These are phyloP conservation scores for Pseudogymnoascus sp. DNA, from an alignment of 2,329 filamentous ascomycete species.

Conservation along the genomic window DNA sequence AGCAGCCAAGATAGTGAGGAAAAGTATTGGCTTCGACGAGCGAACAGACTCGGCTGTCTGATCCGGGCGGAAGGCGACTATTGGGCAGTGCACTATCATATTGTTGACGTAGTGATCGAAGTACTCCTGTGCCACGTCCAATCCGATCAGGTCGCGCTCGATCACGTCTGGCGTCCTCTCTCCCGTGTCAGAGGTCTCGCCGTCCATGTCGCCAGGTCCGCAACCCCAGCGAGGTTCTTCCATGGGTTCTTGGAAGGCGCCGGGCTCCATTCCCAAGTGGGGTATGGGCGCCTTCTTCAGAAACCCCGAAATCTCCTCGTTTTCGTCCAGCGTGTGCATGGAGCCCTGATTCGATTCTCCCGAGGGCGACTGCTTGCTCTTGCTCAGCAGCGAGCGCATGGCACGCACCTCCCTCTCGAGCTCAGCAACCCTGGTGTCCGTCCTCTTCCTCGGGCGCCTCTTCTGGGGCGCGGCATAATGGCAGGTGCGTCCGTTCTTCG, in stretches of 20 bases:
- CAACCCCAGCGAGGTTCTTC: neutral
- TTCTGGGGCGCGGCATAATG: conserved; percentile 30
- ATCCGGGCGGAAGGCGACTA: conserved; percentile 46
- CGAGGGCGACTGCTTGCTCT: conserved; percentile 8
- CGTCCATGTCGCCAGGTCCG: conserved; percentile 13
- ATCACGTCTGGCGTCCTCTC: conserved; percentile 31
- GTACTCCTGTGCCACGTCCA: conserved; percentile 43
- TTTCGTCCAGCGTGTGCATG: conserved; percentile 5
- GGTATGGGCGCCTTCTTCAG: neutral
- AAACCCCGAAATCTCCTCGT: neutral
- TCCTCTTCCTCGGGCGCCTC: conserved; percentile 32
- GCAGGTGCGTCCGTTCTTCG: conserved; percentile 28
- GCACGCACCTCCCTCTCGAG: conserved; percentile 32
- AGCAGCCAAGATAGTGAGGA: conserved; percentile 59
- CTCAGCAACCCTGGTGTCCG: conserved; percentile 34
- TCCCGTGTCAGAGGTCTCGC: neutral
- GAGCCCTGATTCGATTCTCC: neutral
- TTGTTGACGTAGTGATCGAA: conserved; percentile 47
- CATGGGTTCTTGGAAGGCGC: neutral
- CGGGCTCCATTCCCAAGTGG: neutral
- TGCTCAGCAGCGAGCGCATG: conserved; percentile 29
- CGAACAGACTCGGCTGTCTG: conserved; percentile 45
- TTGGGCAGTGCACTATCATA: conserved; percentile 50
- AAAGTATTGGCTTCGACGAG: conserved; percentile 51
- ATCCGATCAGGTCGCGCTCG: conserved; percentile 48